Evolutionary conservation across 768 basidiomycete species (phyloP).

Genomic region (Boletus sp.): DNA sequence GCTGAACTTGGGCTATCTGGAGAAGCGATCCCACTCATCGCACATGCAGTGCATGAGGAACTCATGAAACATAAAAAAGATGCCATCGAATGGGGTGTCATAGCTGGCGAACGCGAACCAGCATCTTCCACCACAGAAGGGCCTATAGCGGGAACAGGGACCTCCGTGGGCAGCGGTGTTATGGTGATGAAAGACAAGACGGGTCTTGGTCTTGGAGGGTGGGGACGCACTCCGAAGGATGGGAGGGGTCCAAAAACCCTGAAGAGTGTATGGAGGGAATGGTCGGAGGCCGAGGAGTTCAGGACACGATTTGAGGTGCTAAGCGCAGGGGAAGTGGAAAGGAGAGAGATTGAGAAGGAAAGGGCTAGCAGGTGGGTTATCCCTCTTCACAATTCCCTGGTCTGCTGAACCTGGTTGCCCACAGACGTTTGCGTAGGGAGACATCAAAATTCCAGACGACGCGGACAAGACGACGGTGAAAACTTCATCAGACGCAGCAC

Average conservation of each 20-base stretch:
- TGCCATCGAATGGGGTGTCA: slow-evolving; percentile 89
- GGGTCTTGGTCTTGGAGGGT: slow-evolving; percentile 70
- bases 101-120: slow-evolving; percentile 53
- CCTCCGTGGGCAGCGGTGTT: slow-evolving; percentile 34
- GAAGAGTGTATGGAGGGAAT: slow-evolving; percentile 92
- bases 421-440: slow-evolving; percentile 59
- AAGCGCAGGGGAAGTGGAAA: slow-evolving; percentile 87
- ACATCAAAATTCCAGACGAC: slow-evolving; percentile 63
- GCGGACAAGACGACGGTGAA: slow-evolving; percentile 38
- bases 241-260: slow-evolving; percentile 78
- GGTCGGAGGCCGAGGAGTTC: slow-evolving; percentile 89
- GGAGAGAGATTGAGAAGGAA: slow-evolving; percentile 84
- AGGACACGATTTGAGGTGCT: slow-evolving; percentile 84
- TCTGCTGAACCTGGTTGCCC: slow-evolving; percentile 4
- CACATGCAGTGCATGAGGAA: slow-evolving; percentile 94
- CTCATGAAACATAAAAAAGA: slow-evolving; percentile 94
- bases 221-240: slow-evolving; percentile 73
- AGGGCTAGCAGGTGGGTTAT: slow-evolving; percentile 61
- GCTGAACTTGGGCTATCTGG: slow-evolving; percentile 84
- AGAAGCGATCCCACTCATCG: slow-evolving; percentile 83
- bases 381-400: not conserved
- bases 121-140: slow-evolving; percentile 18
- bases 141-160: slow-evolving; percentile 1
- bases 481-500: not conserved
- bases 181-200: slow-evolving; percentile 77